Conservation (phyloP, 176 grass and related monocot genomes). For the Zoysia pacifica region DNA sequence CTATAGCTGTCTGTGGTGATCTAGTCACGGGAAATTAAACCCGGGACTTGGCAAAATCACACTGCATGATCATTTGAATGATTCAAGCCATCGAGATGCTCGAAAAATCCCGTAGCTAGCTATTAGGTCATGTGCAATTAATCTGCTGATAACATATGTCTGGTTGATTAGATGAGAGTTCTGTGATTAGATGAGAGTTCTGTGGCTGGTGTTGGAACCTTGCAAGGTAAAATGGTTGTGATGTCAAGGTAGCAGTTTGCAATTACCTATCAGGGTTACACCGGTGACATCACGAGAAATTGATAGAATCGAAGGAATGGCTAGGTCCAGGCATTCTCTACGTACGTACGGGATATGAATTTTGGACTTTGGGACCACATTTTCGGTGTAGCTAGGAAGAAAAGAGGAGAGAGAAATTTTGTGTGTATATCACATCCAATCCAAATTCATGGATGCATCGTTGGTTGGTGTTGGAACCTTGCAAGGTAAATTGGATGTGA, state of each 20-base stretch:
- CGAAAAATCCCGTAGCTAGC: background rate
- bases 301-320: background rate
- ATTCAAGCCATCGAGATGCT: background rate
- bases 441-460: conserved; percentile 12
- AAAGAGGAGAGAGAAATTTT: background rate
- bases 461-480: conserved; percentile 45
- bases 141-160: conserved; percentile 1
- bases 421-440: conserved; percentile 30
- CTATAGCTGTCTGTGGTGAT: background rate
- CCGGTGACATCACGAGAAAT: conserved; percentile 35
- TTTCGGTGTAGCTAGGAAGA: conserved; percentile 8
- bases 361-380: conserved; percentile 40
- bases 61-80: conserved; percentile 16
- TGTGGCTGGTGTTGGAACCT: conserved; percentile 49
- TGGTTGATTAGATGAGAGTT: background rate
- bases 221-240: conserved; percentile 25
- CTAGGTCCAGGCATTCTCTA: conserved; percentile 16
- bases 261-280: conserved; percentile 45
- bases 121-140: background rate
- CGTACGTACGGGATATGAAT: conserved; percentile 39
- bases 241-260: conserved; percentile 58
- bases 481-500: conserved; percentile 21
- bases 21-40: background rate
- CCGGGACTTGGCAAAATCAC: conserved; percentile 23
- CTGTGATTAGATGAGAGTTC: background rate